Percentiles rank a stretch among this genome's conserved stretches.
phyloP scores from a whole-genome alignment of 2,329 filamentous ascomycete species.

The Calonectria pauciramosa region DNA sequence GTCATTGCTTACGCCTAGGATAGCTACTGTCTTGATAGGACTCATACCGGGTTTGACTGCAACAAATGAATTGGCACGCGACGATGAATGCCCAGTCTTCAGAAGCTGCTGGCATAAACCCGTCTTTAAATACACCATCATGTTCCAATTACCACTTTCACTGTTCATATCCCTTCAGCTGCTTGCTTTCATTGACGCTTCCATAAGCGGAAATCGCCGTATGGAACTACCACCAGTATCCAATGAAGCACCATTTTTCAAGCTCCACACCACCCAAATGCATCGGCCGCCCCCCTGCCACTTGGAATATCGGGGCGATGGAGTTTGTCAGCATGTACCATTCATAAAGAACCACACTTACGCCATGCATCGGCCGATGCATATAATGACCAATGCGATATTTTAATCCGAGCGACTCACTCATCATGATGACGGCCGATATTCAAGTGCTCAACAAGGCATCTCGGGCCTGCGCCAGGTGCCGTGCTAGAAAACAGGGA shows the following conservation, averaged over 20 bases:
- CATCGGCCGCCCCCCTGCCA: conserved; percentile 7
- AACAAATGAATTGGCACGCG: neutral
- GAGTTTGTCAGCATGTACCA: neutral
- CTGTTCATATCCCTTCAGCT: neutral
- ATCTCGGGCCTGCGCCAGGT: neutral
- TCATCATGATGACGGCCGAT: neutral
- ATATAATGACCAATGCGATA: neutral
- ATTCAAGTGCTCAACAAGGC: neutral
- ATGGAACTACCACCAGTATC: neutral
- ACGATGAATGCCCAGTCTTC: neutral
- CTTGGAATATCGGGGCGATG: neutral
- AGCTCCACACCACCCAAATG: neutral
- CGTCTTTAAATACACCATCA: neutral
- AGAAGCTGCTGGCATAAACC: neutral
- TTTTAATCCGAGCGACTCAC: neutral
- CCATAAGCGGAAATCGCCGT: neutral
- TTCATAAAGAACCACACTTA: neutral
- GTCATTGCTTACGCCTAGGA: neutral
- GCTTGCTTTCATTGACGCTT: neutral
- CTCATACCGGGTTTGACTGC: neutral
- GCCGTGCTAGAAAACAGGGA: neutral
- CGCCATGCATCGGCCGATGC: conserved; percentile 1
- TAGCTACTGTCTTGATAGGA: neutral
- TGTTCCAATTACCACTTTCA: neutral
- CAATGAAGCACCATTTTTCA: neutral